Percentiles rank a stretch among this genome's conserved stretches.
These are phyloP conservation scores for Pichia gijzeniarum DNA, from an alignment of 805 yeast genomes.

Conservation along the genomic window DNA sequence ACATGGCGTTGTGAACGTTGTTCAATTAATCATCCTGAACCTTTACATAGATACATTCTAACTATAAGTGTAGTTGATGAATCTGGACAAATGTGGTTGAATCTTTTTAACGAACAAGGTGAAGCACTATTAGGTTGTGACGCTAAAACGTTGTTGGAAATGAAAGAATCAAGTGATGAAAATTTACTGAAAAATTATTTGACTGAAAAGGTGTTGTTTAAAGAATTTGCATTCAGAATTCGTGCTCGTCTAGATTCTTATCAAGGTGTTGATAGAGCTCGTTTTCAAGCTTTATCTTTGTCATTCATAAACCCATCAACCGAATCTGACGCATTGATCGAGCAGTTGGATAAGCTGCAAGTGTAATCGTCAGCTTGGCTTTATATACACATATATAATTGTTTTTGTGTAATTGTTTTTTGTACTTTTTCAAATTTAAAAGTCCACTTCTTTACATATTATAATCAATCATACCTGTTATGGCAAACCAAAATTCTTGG, in stretches of 20 bases:
- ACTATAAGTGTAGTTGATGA: constrained; percentile 72
- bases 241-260: constrained; percentile 81
- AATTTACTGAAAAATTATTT: constrained; percentile 28
- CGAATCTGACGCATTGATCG: constrained; percentile 55
- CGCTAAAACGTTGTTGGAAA: constrained; percentile 50
- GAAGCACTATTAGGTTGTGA: constrained; percentile 54
- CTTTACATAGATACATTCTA: constrained; percentile 74
- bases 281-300: constrained; percentile 60
- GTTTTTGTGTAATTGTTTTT: constrained; percentile 1
- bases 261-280: constrained; percentile 68
- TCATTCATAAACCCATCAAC: constrained; percentile 47
- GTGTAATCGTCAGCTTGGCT: constrained; percentile 15
- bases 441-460: constrained; percentile 5
- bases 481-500: constrained; percentile 58
- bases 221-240: constrained; percentile 67
- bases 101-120: constrained; percentile 84
- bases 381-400: not conserved
- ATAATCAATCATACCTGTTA: constrained; percentile 49
- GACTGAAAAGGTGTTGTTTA: constrained; percentile 41
- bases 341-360: constrained; percentile 34
- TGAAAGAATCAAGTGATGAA: constrained; percentile 43
- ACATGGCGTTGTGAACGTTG: constrained; percentile 94
- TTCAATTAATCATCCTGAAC: constrained; percentile 59
- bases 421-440: not conserved
- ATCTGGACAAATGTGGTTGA: constrained; percentile 80